These are phyloP conservation scores for Grifola frondosa DNA, from an alignment of 1,284 basidiomycete species.

Conservation along the genomic window DNA sequence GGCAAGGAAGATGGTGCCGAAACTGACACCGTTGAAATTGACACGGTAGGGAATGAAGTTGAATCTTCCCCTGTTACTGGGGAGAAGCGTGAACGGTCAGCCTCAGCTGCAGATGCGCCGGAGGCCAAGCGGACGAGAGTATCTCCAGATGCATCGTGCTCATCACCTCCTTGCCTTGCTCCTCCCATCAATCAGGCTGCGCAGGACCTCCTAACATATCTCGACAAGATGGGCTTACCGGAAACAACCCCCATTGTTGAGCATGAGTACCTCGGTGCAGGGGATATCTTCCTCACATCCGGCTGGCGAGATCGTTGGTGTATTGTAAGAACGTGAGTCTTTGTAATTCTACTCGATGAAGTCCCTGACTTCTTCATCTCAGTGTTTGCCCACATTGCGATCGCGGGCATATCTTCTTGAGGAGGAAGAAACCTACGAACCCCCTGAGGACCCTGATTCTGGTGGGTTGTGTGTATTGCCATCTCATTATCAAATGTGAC, in stretches of 20 bases:
- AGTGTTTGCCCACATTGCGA: slow-evolving; percentile 59
- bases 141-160: slow-evolving; percentile 22
- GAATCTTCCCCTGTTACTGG: slow-evolving; percentile 22
- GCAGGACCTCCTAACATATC: slow-evolving; percentile 37
- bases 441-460: slow-evolving; percentile 79
- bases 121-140: slow-evolving; percentile 49
- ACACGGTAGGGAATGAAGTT: slow-evolving; percentile 1
- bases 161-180: slow-evolving; percentile 45
- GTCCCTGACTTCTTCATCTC: neutral
- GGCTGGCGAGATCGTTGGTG: slow-evolving; percentile 77
- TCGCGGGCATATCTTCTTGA: slow-evolving; percentile 59
- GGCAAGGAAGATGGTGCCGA: slow-evolving; percentile 27
- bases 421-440: slow-evolving; percentile 79
- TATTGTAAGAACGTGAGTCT: slow-evolving; percentile 53
- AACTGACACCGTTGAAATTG: slow-evolving; percentile 15
- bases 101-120: slow-evolving; percentile 36
- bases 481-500: neutral
- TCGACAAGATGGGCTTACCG: neutral
- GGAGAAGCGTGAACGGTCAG: slow-evolving; percentile 52
- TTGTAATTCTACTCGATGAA: neutral
- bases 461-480: slow-evolving; percentile 37
- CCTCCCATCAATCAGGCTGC: slow-evolving; percentile 45
- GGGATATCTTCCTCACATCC: slow-evolving; percentile 71
- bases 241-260: neutral
- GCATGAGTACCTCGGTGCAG: slow-evolving; percentile 39